Conservation (phyloP, 805 yeast genomes). For the Candida argentea region DNA sequence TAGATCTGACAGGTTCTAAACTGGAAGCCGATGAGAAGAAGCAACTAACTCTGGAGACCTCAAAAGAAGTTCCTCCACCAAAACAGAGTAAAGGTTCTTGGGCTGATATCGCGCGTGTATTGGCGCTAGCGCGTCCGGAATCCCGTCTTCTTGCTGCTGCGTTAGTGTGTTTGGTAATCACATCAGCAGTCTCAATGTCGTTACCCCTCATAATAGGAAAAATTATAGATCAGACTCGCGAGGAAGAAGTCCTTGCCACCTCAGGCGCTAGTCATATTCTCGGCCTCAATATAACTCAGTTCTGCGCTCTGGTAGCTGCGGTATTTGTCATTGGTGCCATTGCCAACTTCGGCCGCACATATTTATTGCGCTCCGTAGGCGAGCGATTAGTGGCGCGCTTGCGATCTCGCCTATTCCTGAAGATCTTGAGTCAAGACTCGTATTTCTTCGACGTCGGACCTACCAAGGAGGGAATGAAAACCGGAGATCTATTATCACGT, state of each 20-base stretch:
- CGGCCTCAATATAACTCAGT: constrained; percentile 55
- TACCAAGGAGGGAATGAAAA: constrained; percentile 40
- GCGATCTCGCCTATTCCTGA: constrained; percentile 66
- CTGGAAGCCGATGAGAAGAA: not conserved
- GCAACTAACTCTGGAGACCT: not conserved
- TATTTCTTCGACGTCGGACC: constrained; percentile 79
- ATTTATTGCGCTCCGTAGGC: constrained; percentile 67
- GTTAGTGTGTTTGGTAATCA: constrained; percentile 47
- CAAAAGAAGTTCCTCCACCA: too few species aligned
- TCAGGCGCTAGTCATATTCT: constrained; percentile 13
- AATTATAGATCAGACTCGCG: constrained; percentile 62
- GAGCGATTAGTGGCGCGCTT: constrained; percentile 81
- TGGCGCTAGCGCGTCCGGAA: constrained; percentile 10
- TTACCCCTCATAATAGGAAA: constrained; percentile 81
- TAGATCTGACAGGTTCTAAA: not conserved
- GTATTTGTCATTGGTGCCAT: constrained; percentile 64
- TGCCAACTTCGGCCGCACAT: constrained; percentile 76
- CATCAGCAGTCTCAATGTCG: constrained; percentile 74
- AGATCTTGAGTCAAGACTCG: constrained; percentile 76
- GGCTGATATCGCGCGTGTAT: constrained; percentile 14
- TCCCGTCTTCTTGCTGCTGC: constrained; percentile 31
- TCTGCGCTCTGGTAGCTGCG: constrained; percentile 50
- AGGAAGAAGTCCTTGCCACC: constrained; percentile 2
- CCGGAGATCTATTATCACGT: constrained; percentile 87
- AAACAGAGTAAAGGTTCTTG: too few species aligned